phyloP scores from a whole-genome alignment of 805 yeast species.

The Spencermartinsiella europaea region DNA sequence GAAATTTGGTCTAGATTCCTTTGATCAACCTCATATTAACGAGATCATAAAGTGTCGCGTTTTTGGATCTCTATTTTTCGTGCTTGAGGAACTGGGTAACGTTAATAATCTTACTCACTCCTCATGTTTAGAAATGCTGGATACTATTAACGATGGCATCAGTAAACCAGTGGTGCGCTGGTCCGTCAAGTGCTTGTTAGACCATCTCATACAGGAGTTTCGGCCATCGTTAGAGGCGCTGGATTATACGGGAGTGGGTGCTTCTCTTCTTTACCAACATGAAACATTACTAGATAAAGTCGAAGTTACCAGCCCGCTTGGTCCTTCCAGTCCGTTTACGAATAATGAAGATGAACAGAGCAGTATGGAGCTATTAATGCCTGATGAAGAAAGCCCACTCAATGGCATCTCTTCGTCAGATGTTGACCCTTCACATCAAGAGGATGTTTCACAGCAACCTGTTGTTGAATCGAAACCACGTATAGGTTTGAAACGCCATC shows the following conservation, averaged over 20 bases:
- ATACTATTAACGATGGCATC: constrained; percentile 8
- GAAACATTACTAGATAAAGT: constrained; percentile 3
- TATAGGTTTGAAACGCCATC: constrained; percentile 1
- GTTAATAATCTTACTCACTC: constrained; percentile 67
- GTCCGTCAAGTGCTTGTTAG: constrained; percentile 20
- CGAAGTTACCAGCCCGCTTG: constrained; percentile 1
- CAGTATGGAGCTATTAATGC: constrained; percentile 5
- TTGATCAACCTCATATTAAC: constrained; percentile 58
- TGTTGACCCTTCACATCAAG: not conserved
- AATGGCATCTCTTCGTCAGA: not conserved
- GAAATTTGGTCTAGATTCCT: constrained; percentile 48
- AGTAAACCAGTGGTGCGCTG: not conserved
- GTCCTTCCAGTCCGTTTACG: not conserved
- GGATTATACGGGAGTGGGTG: constrained; percentile 25
- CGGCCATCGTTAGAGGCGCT: constrained; percentile 30
- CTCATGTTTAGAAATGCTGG: constrained; percentile 58
- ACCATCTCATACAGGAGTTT: constrained; percentile 30
- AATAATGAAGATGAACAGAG: not conserved
- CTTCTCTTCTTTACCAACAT: constrained; percentile 7
- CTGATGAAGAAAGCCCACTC: not conserved
- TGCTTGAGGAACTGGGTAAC: constrained; percentile 44
- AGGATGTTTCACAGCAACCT: not conserved
- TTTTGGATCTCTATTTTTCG: constrained; percentile 44
- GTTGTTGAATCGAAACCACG: not conserved
- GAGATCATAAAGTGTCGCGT: constrained; percentile 53